phyloP scores from a whole-genome alignment of 2,329 filamentous ascomycete species.

The Apiospora malaysiana region DNA sequence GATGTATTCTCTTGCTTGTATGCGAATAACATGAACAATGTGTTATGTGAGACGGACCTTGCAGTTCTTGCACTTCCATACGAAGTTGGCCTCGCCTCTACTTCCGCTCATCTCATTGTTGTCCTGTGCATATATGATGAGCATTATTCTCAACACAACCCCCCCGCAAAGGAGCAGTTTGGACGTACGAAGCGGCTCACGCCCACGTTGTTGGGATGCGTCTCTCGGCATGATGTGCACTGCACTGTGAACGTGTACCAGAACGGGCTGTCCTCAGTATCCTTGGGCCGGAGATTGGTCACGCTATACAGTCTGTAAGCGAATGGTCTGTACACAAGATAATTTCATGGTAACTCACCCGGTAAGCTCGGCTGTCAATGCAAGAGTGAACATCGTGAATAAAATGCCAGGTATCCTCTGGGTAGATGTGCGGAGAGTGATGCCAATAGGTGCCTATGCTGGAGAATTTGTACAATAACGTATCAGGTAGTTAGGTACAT shows the following conservation, averaged over 20 bases:
- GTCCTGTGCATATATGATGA: slow-evolving; percentile 62
- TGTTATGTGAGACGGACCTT: slow-evolving; percentile 65
- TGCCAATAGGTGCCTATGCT: neutral
- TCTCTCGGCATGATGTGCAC: slow-evolving; percentile 96
- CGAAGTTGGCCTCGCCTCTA: slow-evolving; percentile 95
- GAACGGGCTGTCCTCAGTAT: slow-evolving; percentile 82
- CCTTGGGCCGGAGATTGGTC: slow-evolving; percentile 84
- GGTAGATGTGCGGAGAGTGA: neutral
- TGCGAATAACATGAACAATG: no score
- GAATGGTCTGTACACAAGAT: neutral
- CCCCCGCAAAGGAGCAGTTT: neutral
- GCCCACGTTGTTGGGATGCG: slow-evolving; percentile 83
- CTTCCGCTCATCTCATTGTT: slow-evolving; percentile 90
- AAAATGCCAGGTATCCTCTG: neutral
- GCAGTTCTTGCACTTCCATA: slow-evolving; percentile 99
- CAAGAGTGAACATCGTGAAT: slow-evolving; percentile 67
- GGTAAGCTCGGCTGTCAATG: slow-evolving; percentile 70
- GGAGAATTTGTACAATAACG: slow-evolving; percentile 7
- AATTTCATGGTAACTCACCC: slow-evolving; percentile 56
- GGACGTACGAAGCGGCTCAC: slow-evolving; percentile 83
- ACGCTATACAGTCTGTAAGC: slow-evolving; percentile 67
- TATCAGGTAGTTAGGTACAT: neutral
- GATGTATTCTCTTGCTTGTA: neutral
- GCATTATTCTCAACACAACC: neutral
- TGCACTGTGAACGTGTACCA: slow-evolving; percentile 98